Evolutionary conservation across 106 monocot genomes (phyloP).

Genomic region (Vanilla planifolia): DNA sequence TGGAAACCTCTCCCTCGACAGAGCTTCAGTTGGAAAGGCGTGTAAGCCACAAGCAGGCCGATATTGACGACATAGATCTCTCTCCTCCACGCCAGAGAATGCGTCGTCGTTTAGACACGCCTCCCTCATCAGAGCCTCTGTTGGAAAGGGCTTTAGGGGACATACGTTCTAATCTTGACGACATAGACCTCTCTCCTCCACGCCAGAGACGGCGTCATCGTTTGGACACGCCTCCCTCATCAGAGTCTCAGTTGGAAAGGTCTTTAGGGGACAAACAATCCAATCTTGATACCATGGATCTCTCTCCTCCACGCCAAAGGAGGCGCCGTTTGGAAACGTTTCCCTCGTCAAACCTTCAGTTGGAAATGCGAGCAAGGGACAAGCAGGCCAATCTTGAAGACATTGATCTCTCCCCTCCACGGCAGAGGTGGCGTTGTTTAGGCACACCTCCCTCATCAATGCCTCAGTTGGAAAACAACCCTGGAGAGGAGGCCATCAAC

Average conservation of each 20-base stretch:
- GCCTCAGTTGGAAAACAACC: too few relatives aligned
- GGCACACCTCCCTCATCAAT: constrained; percentile 42
- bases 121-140: constrained; percentile 27
- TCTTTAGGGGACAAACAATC: too few relatives aligned
- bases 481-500: too few relatives aligned
- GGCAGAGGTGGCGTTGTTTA: constrained; percentile 27
- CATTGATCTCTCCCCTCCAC: constrained; percentile 44
- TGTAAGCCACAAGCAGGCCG: too few relatives aligned
- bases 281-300: constrained; percentile 15
- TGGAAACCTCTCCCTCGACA: constrained; percentile 42
- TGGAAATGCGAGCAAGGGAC: neutral
- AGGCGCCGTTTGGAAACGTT: constrained; percentile 29
- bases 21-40: too few relatives aligned
- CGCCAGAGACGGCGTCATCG: constrained; percentile 31
- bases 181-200: constrained; percentile 42
- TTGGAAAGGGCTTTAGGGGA: too few relatives aligned
- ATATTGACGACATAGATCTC: constrained; percentile 20
- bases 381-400: too few relatives aligned
- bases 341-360: constrained; percentile 24
- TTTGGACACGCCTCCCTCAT: constrained; percentile 42
- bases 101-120: constrained; percentile 28
- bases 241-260: constrained; percentile 13
- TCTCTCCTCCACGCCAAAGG: constrained; percentile 29
- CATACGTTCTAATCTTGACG: too few relatives aligned
- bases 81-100: constrained; percentile 29